These are phyloP conservation scores for Dissoconium aciculare DNA, from an alignment of 2,329 filamentous ascomycete species.

Conservation along the genomic window DNA sequence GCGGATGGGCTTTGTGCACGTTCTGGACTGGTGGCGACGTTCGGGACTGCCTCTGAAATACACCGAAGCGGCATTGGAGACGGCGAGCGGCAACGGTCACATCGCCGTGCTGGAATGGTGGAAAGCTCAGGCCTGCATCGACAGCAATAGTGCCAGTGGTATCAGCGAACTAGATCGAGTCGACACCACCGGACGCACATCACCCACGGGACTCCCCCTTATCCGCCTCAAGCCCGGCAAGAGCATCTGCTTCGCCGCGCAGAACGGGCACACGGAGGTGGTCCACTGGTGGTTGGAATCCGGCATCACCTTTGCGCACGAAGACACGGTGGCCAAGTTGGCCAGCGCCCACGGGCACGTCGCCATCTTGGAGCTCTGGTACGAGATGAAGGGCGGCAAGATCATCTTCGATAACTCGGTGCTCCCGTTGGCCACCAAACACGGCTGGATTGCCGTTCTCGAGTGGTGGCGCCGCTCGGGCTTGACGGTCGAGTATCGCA, in stretches of 20 bases:
- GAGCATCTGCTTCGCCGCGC: conserved; percentile 67
- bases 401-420: conserved; percentile 74
- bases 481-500: conserved; percentile 77
- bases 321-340: conserved; percentile 68
- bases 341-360: conserved; percentile 77
- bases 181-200: conserved; percentile 19
- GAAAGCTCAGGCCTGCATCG: conserved; percentile 43
- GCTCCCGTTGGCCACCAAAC: conserved; percentile 72
- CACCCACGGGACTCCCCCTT: conserved; percentile 34
- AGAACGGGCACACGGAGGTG: conserved; percentile 62
- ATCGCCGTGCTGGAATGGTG: conserved; percentile 88
- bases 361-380: conserved; percentile 70
- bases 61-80: conserved; percentile 74
- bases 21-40: conserved; percentile 84
- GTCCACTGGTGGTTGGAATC: conserved; percentile 81
- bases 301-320: conserved; percentile 62
- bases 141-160: too few species aligned
- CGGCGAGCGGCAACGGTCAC: conserved; percentile 71
- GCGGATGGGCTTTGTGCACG: conserved; percentile 66
- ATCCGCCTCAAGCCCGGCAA: conserved; percentile 65
- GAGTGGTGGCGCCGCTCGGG: conserved; percentile 82
- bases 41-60: conserved; percentile 69
- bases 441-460: conserved; percentile 67
- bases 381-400: conserved; percentile 55
- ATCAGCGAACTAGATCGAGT: too few species aligned